Conservation (phyloP, 2,329 filamentous ascomycete species). For the Monosporascus sp. region DNA sequence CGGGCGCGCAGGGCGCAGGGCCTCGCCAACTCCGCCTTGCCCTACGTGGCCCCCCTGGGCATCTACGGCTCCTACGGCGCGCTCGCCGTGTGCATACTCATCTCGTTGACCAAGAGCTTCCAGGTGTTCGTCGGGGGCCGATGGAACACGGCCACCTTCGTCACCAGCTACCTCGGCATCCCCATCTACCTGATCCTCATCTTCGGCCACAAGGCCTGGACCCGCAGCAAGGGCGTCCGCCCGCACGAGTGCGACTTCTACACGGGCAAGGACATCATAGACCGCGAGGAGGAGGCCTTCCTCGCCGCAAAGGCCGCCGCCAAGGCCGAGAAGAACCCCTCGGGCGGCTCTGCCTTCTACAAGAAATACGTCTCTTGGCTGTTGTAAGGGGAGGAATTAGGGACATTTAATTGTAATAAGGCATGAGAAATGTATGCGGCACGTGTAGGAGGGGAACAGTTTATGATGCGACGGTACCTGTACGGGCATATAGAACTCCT, state of each 20-base stretch:
- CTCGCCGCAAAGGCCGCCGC: constrained; percentile 47
- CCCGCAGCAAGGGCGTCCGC: constrained; percentile 48
- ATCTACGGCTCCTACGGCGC: constrained; percentile 61
- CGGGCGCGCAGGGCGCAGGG: constrained; percentile 56
- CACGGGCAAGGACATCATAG: constrained; percentile 67
- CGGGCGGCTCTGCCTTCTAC: constrained; percentile 47
- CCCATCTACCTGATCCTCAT: constrained; percentile 67
- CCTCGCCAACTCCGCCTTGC: constrained; percentile 48
- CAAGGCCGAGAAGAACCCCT: constrained; percentile 18
- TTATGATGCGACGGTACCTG: too few species aligned
- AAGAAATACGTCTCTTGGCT: constrained; percentile 54
- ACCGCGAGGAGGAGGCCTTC: constrained; percentile 67
- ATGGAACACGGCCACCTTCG: constrained; percentile 57
- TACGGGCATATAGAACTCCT: too few species aligned
- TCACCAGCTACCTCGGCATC: constrained; percentile 73
- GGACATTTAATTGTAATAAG: background rate
- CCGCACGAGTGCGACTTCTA: constrained; percentile 62
- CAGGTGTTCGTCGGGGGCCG: constrained; percentile 57
- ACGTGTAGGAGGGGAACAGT: too few species aligned
- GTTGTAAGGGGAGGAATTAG: constrained; percentile 37
- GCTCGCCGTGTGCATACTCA: constrained; percentile 64
- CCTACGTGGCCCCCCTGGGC: constrained; percentile 68
- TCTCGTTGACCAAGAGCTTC: constrained; percentile 80
- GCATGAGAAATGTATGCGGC: background rate
- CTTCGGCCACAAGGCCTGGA: constrained; percentile 59